Evolutionary conservation across 1,284 basidiomycete genomes (phyloP).

Genomic region (Ustilago bromivora): DNA sequence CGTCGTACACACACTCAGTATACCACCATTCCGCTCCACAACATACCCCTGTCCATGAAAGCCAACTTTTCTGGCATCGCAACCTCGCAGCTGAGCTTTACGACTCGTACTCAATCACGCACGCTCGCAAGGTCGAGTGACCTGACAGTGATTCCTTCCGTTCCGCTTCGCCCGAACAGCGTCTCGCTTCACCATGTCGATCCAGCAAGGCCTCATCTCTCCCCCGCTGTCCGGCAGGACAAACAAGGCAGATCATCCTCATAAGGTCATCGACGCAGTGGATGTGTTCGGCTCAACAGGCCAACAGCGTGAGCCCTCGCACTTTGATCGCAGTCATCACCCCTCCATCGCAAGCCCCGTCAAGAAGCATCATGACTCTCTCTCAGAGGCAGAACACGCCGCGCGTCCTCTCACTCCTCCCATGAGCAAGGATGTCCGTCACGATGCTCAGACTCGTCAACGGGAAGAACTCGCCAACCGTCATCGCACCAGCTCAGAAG

Average conservation of each 20-base stretch:
- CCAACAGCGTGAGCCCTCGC: background rate
- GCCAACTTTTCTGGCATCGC: constrained; percentile 3
- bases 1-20: no score
- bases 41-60: constrained; percentile 1
- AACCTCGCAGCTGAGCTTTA: constrained; percentile 7
- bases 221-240: constrained; percentile 37
- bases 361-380: constrained; percentile 29
- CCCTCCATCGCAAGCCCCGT: constrained; percentile 35
- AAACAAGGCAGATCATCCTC: constrained; percentile 32
- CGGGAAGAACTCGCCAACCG: constrained; percentile 17
- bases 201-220: constrained; percentile 43
- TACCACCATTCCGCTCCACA: background rate
- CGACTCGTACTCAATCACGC: constrained; percentile 4
- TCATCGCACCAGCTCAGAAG: constrained; percentile 29
- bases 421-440: constrained; percentile 49
- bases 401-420: constrained; percentile 40
- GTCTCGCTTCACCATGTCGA: constrained; percentile 21
- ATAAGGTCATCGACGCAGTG: constrained; percentile 17
- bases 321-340: constrained; percentile 14
- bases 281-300: constrained; percentile 22
- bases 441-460: constrained; percentile 17
- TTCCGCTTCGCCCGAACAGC: background rate
- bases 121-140: background rate
- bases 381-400: constrained; percentile 21
- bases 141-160: background rate